Evolutionary conservation across 306 rosid species (phyloP).

Genomic region (Pyrus bretschneideri): DNA sequence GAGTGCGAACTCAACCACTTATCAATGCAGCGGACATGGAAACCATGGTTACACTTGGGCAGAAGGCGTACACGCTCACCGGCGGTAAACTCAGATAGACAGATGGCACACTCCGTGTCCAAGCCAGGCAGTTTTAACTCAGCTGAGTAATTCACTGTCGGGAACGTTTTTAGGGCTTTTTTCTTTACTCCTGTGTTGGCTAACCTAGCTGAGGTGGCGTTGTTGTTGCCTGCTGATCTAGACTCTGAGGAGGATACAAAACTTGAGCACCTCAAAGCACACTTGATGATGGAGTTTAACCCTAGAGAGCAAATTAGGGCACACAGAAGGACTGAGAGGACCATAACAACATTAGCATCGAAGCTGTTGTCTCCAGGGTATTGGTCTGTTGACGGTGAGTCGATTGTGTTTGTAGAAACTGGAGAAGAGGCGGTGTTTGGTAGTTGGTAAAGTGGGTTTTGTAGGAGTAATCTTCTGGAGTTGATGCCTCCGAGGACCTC

Average conservation of each 20-base stretch:
- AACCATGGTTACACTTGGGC: conserved; percentile 84
- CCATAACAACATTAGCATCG: conserved; percentile 89
- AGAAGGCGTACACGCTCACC: conserved; percentile 65
- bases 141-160: conserved; percentile 40
- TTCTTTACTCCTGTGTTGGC: conserved; percentile 58
- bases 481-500: conserved; percentile 20
- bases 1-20: conserved; percentile 86
- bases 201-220: not conserved
- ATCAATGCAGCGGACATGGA: conserved; percentile 78
- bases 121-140: conserved; percentile 47
- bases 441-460: conserved; percentile 30
- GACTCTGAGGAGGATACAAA: conserved; percentile 30
- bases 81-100: conserved; percentile 54
- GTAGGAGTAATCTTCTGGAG: conserved; percentile 64
- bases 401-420: conserved; percentile 3
- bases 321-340: conserved; percentile 79
- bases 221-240: not conserved
- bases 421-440: conserved; percentile 31
- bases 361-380: conserved; percentile 45
- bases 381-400: conserved; percentile 11
- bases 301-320: conserved; percentile 84
- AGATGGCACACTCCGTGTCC: conserved; percentile 70
- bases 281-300: conserved; percentile 71
- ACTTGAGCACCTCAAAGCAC: conserved; percentile 63
- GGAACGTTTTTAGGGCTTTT: conserved; percentile 74